Base-by-base conservation (phyloP, 371 early-diverging fungal species). In the Mucor racemosus region DNA sequence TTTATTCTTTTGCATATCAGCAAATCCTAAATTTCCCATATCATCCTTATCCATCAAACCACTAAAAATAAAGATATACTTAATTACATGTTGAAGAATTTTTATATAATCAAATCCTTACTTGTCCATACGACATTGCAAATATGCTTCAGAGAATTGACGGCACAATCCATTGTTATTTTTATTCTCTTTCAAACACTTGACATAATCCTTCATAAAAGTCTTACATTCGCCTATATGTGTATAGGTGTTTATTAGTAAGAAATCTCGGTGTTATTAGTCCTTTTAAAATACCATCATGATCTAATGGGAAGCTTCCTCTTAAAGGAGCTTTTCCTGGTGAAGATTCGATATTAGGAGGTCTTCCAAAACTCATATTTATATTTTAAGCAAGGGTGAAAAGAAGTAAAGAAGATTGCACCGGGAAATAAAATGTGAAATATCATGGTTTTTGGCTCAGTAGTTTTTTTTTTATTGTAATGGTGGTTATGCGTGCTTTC, bases 81-180 rank as follows among this genome's bases (percentile, higher is more conserved):
- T 46, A 56, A 39, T 21, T 54, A 42, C 3, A 35, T 34, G 36
- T 40, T 21, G 2, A 57, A 7, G 26, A 39, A 26, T 9, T 0
- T 6, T 9, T 1, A 54, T 54, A 33, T 44, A 31, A 26, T 9
- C 10, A 3, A 44, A 11, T 11, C 15, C 58, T 21, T 82, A 91
- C 93, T 85, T 88, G 55, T 92, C 86, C 95, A 95, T 95, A 26
- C 95, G 86, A 68, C 95, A 95, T 77, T 87, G 81, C 34, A 95
- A 77, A 68, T 94, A 94, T 5, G 77, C 76, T 65, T 85, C 84
- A 3, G 92, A 86, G 4, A 92, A 69, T n/a, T 89, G 80, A 17
- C 92, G 79, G 74, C 95, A 95, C 41, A 72, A 71, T 3, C 84
- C 80, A 67, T 87, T 89, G 58, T 90, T 84, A 62, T 88, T 81